Base-by-base conservation (phyloP, 495 filamentous ascomycete species). In the Podospora comata region DNA sequence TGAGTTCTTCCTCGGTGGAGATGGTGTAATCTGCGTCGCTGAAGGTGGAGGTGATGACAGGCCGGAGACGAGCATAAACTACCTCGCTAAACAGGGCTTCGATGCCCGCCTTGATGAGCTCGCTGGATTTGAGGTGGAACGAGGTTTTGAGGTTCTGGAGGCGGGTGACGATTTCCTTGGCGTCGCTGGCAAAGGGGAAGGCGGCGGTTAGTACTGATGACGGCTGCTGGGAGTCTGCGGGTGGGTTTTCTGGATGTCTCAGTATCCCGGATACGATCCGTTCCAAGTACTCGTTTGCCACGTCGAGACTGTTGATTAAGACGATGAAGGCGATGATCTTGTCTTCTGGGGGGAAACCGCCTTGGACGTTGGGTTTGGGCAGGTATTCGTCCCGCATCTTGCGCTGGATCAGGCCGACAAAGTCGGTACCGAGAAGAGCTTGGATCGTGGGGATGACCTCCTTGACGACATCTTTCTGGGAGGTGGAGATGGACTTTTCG, bases 371-470 rank as follows among this genome's bases (percentile, higher is more conserved):
- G 9, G 89, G 82, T 71, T 90, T 89, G 0, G 93, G 94, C 77
- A 97, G 97, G 70, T 86, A 89, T 75, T 98, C 94, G 74, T 97
- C 93, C 60, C 93, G 89, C 95, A 99, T 97, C 75, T 94, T 96
- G 56, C 94, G 89, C 73, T 97, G 95, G 26, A 96, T 91, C 92
- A 99, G 97, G 74, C 92, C 92, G 68, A 98, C 87, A 73, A 98
- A 98, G 79, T 98, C 95, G 26, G 90, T 88, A 54, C 92, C 90
- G 9, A 99, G 87, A n/a, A 99, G 88, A 62, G 92, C 86, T 55
- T 88, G 86, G n/a, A 97, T 83, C 0, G 88, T 90, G 2, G 93
- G 89, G 53, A 97, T 83, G 9, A 96, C 92, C 57, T 85, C 89
- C 64, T 86, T 86, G 26, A 94, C 83, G 20, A 97, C 88, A 5